Evolutionary conservation across 2,329 filamentous ascomycete genomes (phyloP), one percentile per base, ranked within the genome.

Genomic region (Nothomitra cinnamomea): DNA sequence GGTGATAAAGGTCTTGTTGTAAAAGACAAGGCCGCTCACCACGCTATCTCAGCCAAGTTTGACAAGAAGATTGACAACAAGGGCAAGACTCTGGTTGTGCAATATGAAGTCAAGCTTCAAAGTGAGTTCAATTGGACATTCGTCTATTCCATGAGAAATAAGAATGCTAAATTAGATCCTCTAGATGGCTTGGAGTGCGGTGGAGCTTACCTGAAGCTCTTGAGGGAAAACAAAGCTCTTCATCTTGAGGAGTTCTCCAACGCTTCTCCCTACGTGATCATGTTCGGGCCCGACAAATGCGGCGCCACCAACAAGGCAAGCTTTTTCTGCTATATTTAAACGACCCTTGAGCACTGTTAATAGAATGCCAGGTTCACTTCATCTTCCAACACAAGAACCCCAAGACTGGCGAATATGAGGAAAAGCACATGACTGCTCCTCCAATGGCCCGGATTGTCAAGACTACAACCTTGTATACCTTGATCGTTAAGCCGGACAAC

Each of bases 351-450:
- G 58, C 48, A 52, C 32, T 40, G 32, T 59, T 65, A 52, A 67
- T 54, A 50, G 7, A 21, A 28, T 47, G 36, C 52, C 50, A 78
- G 75, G 79, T 83, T 57, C 79, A 83, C 71, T 95, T 98, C 75
- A 98, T 98, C 71, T 94, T 98, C 82, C 92, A 94, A 73, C 92
- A 98, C 85, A 98, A 96, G 86, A 98, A 96, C 81, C 92, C 92
- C 67, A 95, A 95, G 85, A 95, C 88, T 48, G 90, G 90, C 75
- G 87, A 95, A 72, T 98, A 98, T 66, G 90, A 98, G 79, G 92
- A 98, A 85, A 98, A 98, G 83, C 92, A 98, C 73, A 79, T 98
- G 59, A 81, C 79, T 67, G 78, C 78, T 63, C 83, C 90, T 59
- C 89, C 92, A 57, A 77, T 83, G 56, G 89, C 89, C 66, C 85